Base-by-base conservation (phyloP, 2,329 filamentous ascomycete genomes). In the Pyrenophora seminiperda region DNA sequence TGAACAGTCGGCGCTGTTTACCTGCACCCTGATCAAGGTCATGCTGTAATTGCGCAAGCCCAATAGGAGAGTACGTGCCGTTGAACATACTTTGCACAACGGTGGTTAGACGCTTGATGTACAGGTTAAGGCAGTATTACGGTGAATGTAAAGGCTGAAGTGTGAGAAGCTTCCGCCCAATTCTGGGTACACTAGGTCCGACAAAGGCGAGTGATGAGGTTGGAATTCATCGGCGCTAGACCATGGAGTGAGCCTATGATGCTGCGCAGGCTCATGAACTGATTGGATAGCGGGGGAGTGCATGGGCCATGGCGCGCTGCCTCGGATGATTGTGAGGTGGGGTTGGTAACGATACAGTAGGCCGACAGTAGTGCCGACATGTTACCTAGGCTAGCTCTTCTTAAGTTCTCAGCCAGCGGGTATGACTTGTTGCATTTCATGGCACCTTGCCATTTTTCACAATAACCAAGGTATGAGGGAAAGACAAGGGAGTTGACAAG, bases 41-140 rank as follows among this genome's bases (percentile, higher is more conserved):
- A 24, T 67, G 62, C n/a, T 67, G 63, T 3, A 67, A 41, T 20
- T 67, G 60, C 9, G 61, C 54, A 13, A 66, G 52, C 2, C 57
- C 60, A 14, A 67, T 62, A n/a, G 64, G 60, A 15, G 61, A 60
- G 37, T 67, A 67, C 0, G 58, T 61, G n/a, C 61, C 64, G 18
- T 62, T 59, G 54, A 67, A 67, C 59, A 66, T 65, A 24, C 48
- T 55, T 46, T 62, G 58, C 5, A 67, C 57, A 2, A 66, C 50
- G 1, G 46, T 45, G 2, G 50, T 32, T 3, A 67, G 47, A 4
- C 63, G 61, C 32, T 58, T 14, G 29, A 56, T 56, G 36, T 67
- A 67, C 2, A 27, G 32, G 1, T 38, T 37, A 1, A 63, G 37
- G 20, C 29, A 52, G 45, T 61, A n/a, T n/a, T n/a, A 65, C 1